Evolutionary conservation across 179 eudicot genomes (phyloP).

Genomic region (Patellifolia procumbens): DNA sequence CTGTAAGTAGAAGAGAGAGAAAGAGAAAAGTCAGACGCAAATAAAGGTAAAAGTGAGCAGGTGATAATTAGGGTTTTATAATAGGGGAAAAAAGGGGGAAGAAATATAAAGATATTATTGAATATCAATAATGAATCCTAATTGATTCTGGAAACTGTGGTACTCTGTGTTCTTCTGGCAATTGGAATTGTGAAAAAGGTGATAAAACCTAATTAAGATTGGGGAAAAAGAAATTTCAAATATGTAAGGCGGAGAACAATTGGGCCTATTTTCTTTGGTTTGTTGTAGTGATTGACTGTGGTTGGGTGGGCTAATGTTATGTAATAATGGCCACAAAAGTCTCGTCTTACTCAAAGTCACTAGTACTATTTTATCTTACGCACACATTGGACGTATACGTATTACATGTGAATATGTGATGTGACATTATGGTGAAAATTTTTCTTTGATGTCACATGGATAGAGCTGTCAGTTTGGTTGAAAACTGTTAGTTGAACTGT

Average conservation of each 20-base stretch:
- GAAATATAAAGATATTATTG: no score
- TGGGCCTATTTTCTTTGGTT: not conserved
- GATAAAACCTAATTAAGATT: not conserved
- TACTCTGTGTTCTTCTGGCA: no score
- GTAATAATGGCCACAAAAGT: no score
- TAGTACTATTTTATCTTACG: not conserved
- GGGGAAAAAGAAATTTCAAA: not conserved
- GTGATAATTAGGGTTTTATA: slow-evolving; percentile 19
- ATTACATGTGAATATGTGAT: no score
- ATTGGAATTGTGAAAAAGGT: not conserved
- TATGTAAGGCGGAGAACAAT: slow-evolving; percentile 6
- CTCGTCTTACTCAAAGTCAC: not conserved
- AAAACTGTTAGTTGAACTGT: no score
- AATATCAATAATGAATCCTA: no score
- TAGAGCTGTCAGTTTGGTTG: no score
- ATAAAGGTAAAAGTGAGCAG: not conserved
- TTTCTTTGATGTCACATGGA: no score
- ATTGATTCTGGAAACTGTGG: slow-evolving; percentile 32
- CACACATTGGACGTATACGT: no score
- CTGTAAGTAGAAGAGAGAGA: slow-evolving; percentile 3
- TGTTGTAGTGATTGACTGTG: not conserved
- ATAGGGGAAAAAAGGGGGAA: not conserved
- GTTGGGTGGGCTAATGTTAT: no score
- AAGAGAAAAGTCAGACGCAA: not conserved
- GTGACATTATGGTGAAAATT: no score